Conservation (phyloP, 164 flowering plant species). For the Tetracentron sinense region DNA sequence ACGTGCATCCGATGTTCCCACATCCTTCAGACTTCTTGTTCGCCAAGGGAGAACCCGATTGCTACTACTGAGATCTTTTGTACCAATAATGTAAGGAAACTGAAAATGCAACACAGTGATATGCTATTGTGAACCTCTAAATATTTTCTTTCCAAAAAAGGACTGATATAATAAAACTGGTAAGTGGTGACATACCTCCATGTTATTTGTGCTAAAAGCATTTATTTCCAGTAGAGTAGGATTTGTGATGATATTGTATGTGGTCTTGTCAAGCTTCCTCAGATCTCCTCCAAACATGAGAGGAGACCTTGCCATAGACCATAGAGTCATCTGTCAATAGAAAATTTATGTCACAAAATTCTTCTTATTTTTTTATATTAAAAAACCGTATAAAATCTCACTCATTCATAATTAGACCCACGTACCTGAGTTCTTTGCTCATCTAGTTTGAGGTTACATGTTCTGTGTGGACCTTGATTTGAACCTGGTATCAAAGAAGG, state of each 20-base stretch:
- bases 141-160: not conserved
- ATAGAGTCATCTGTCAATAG: constrained; percentile 69
- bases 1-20: constrained; percentile 5
- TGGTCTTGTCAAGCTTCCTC: constrained; percentile 56
- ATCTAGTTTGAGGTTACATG: constrained; percentile 41
- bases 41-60: not conserved
- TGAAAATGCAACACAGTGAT: constrained; percentile 23
- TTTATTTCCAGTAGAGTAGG: constrained; percentile 74
- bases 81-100: constrained; percentile 47
- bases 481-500: constrained; percentile 40
- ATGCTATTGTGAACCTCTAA: not conserved
- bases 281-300: constrained; percentile 96
- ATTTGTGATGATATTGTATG: constrained; percentile 61
- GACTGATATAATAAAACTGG: not conserved
- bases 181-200: constrained; percentile 46
- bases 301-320: constrained; percentile 94
- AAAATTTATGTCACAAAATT: constrained; percentile 8
- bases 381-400: not conserved
- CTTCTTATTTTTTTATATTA: not conserved
- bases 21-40: constrained; percentile 15
- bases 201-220: constrained; percentile 61
- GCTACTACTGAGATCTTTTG: constrained; percentile 3
- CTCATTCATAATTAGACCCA: not conserved
- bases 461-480: constrained; percentile 75
- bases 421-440: constrained; percentile 84